Conservation (phyloP, 129 eudicot genomes). For the Calendula officinalis region DNA sequence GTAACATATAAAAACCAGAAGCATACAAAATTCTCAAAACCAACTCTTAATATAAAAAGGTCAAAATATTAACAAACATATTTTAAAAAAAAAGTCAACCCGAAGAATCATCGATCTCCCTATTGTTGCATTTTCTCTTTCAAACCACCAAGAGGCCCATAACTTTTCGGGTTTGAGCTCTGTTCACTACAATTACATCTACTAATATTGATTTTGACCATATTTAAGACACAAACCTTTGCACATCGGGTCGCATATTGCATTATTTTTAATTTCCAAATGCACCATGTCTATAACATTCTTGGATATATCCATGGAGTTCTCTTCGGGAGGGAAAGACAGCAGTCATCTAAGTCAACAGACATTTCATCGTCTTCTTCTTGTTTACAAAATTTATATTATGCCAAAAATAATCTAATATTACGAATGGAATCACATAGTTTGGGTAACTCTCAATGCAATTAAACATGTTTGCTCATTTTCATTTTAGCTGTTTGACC, state of each 20-base stretch:
- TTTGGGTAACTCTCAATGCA: too few relatives aligned
- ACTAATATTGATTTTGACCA: constrained; percentile 63
- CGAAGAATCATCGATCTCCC: background rate
- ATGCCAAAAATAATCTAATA: too few relatives aligned
- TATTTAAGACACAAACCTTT: constrained; percentile 76
- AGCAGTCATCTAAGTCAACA: constrained; percentile 71
- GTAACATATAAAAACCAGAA: too few relatives aligned
- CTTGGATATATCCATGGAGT: constrained; percentile 80
- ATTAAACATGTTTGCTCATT: too few relatives aligned
- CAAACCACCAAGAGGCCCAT: constrained; percentile 68
- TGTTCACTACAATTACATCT: constrained; percentile 53
- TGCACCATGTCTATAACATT: constrained; percentile 80
- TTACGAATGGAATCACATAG: too few relatives aligned
- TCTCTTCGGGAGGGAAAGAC: constrained; percentile 72
- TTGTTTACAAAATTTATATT: background rate
- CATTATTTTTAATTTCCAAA: constrained; percentile 66
- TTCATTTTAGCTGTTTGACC: too few relatives aligned
- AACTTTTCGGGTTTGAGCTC: constrained; percentile 32
- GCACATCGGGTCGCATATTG: constrained; percentile 66
- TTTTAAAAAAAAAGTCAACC: background rate
- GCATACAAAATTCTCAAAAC: too few relatives aligned
- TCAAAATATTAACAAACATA: background rate
- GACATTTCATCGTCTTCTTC: constrained; percentile 51
- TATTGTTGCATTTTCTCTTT: constrained; percentile 57
- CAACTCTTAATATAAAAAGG: background rate